Evolutionary conservation across 148 eudicot species (phyloP).

Genomic region (Rhododendron ferrugineum): DNA sequence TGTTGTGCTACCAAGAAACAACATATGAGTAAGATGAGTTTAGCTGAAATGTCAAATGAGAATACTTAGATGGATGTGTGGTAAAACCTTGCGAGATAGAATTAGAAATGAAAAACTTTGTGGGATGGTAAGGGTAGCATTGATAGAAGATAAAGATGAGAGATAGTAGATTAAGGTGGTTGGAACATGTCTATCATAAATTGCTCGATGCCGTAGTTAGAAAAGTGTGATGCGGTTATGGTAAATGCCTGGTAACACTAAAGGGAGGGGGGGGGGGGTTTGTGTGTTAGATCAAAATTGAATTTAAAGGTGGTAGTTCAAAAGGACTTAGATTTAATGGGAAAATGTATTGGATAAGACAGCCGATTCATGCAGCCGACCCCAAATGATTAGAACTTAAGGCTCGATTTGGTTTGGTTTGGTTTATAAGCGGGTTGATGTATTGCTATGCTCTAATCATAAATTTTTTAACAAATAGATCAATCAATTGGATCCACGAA

Average conservation of each 20-base stretch:
- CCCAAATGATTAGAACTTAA: neutral
- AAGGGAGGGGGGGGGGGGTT: too few species aligned
- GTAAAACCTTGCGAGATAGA: too few species aligned
- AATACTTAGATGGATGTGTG: neutral
- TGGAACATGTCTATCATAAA: neutral
- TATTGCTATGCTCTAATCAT: neutral
- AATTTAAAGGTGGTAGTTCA: neutral
- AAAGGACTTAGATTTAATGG: neutral
- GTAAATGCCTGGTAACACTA: neutral
- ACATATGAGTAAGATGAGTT: neutral
- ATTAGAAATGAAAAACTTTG: neutral
- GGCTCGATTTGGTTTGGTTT: neutral
- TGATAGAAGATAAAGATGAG: neutral
- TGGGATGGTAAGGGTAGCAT: neutral
- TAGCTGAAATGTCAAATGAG: neutral
- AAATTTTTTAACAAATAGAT: neutral
- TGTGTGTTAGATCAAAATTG: neutral
- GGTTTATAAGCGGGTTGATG: neutral
- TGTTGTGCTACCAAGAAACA: neutral
- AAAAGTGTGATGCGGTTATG: neutral
- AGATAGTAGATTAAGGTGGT: neutral
- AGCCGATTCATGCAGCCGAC: neutral
- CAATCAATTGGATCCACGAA: neutral
- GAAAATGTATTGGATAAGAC: too few species aligned
- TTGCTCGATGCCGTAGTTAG: neutral